Conservation (phyloP, 257 asterid genomes). For the Jasminum sambac region DNA sequence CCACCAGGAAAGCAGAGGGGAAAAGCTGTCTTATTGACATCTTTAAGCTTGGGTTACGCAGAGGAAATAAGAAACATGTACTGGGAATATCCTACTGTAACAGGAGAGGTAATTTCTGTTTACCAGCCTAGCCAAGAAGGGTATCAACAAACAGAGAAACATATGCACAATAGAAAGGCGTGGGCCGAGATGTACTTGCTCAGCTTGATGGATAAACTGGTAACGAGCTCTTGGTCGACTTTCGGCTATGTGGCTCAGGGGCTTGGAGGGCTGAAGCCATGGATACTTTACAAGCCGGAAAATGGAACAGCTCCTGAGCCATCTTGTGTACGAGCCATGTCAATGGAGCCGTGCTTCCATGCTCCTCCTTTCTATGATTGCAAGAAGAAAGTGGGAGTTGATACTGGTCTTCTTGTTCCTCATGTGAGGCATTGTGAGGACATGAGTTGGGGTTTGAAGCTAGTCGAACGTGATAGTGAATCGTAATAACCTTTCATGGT, state of each 20-base stretch:
- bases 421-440: constrained; percentile 81
- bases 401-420: constrained; percentile 54
- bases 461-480: constrained; percentile 34
- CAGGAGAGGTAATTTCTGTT: constrained; percentile 61
- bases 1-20: constrained; percentile 33
- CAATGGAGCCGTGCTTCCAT: constrained; percentile 83
- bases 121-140: constrained; percentile 77
- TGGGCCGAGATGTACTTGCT: constrained; percentile 86
- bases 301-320: constrained; percentile 54
- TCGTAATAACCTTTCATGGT: neutral
- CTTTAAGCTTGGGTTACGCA: constrained; percentile 52
- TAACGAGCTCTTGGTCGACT: constrained; percentile 78
- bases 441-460: constrained; percentile 71
- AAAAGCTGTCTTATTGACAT: constrained; percentile 52
- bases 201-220: constrained; percentile 68
- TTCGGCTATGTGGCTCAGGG: constrained; percentile 92
- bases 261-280: constrained; percentile 76
- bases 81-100: constrained; percentile 58
- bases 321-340: constrained; percentile 52
- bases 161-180: constrained; percentile 60
- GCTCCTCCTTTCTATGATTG: constrained; percentile 70
- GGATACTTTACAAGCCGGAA: constrained; percentile 69
- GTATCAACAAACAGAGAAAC: constrained; percentile 53
- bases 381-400: constrained; percentile 40
- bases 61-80: constrained; percentile 59